Evolutionary conservation across 768 basidiomycete genomes (phyloP).

Genomic region (Rhodotorula toruloides): DNA sequence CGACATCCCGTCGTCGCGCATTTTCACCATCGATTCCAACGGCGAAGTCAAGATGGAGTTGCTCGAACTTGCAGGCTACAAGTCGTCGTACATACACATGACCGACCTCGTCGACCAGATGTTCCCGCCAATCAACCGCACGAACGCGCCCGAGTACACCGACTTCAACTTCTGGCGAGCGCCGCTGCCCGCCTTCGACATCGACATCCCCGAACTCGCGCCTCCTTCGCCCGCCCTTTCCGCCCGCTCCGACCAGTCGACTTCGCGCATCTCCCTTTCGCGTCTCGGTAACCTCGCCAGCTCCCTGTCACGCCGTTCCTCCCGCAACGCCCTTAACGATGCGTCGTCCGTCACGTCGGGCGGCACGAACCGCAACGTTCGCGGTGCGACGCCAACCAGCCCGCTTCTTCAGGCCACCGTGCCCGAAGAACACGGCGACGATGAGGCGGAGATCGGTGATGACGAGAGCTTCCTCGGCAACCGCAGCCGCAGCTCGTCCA

Average conservation of each 20-base stretch:
- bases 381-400: slow-evolving; percentile 29
- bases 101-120: slow-evolving; percentile 99
- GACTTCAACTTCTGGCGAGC: slow-evolving; percentile 96
- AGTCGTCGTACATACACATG: slow-evolving; percentile 97
- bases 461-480: slow-evolving; percentile 12
- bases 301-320: slow-evolving; percentile 32
- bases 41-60: slow-evolving; percentile 97
- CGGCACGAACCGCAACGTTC: background rate
- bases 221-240: slow-evolving; percentile 87
- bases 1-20: slow-evolving; percentile 84
- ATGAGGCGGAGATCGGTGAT: slow-evolving; percentile 8
- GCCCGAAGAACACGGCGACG: slow-evolving; percentile 20
- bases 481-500: slow-evolving; percentile 21
- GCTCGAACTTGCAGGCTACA: slow-evolving; percentile 92
- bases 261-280: slow-evolving; percentile 48
- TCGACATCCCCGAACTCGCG: slow-evolving; percentile 51
- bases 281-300: slow-evolving; percentile 46
- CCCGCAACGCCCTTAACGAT: slow-evolving; percentile 24
- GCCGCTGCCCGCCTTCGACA: slow-evolving; percentile 67
- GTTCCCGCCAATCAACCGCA: slow-evolving; percentile 91
- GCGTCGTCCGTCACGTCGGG: background rate
- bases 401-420: slow-evolving; percentile 27
- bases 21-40: slow-evolving; percentile 88
- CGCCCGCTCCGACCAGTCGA: slow-evolving; percentile 71
- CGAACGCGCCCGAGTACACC: slow-evolving; percentile 74